A percentile compares a stretch with the other conserved stretches of the same genome.
These are phyloP conservation scores for Rhodotorula sp. DNA, from an alignment of 1,284 basidiomycete species.

Conservation along the genomic window DNA sequence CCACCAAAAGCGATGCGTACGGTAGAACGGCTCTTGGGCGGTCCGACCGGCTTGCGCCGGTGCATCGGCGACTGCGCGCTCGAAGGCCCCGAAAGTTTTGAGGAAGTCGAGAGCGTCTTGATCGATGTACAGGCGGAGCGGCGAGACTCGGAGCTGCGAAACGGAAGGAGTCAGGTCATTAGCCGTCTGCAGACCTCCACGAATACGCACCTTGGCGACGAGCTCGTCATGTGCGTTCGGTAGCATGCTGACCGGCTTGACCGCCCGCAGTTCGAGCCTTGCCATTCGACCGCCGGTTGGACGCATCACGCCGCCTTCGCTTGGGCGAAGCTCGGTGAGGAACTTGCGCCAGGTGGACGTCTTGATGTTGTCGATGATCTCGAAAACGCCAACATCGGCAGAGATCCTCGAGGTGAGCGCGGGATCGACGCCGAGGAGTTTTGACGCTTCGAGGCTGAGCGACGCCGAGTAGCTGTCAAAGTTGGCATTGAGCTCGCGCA, in stretches of 20 bases:
- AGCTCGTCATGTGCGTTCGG: conserved; percentile 71
- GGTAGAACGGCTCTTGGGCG: conserved; percentile 49
- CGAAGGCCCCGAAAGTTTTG: conserved; percentile 92
- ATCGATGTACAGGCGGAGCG: conserved; percentile 88
- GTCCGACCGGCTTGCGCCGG: conserved; percentile 49
- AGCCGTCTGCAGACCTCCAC: background rate
- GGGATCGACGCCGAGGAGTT: conserved; percentile 56
- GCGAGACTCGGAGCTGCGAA: conserved; percentile 75
- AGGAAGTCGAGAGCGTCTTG: conserved; percentile 98
- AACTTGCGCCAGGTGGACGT: conserved; percentile 99
- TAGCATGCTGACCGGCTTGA: conserved; percentile 61
- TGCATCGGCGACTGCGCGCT: conserved; percentile 54
- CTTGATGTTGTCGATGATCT: conserved; percentile 92
- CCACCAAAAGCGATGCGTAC: conserved; percentile 41
- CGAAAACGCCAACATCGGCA: conserved; percentile 64
- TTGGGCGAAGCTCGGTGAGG: conserved; percentile 75
- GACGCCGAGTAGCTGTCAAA: conserved; percentile 42
- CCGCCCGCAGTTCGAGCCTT: conserved; percentile 72
- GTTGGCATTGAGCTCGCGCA: conserved; percentile 62
- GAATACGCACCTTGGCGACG: conserved; percentile 66
- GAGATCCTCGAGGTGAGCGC: conserved; percentile 28
- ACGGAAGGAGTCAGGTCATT: background rate
- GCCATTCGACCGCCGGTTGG: conserved; percentile 92
- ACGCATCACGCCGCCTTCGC: conserved; percentile 77
- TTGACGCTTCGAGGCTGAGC: conserved; percentile 48